Percentiles rank a stretch among this genome's conserved stretches.
Evolutionary conservation across 2,329 filamentous ascomycete species (phyloP).

Genomic region (Aspergillus piperis): DNA sequence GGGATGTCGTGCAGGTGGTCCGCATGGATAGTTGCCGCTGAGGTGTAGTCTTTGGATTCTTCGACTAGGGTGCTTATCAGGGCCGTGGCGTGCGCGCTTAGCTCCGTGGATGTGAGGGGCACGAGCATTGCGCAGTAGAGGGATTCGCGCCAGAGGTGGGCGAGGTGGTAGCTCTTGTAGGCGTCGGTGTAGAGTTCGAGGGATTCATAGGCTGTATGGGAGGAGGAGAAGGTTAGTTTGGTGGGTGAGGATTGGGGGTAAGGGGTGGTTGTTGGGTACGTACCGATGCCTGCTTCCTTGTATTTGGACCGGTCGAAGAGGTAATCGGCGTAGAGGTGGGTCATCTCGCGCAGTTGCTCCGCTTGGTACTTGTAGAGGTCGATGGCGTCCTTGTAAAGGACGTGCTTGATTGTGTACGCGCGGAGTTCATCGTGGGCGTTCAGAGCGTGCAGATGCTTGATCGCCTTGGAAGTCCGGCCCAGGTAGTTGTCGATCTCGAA

Average conservation of each 20-base stretch:
- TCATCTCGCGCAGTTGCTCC: slow-evolving; percentile 66
- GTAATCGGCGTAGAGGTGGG: slow-evolving; percentile 74
- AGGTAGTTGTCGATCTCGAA: slow-evolving; percentile 91
- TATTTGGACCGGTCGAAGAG: slow-evolving; percentile 74
- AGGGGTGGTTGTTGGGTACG: slow-evolving; percentile 12
- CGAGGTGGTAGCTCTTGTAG: slow-evolving; percentile 78
- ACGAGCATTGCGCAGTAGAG: slow-evolving; percentile 75
- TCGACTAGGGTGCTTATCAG: slow-evolving; percentile 80
- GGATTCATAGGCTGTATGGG: slow-evolving; percentile 71
- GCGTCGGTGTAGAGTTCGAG: slow-evolving; percentile 73
- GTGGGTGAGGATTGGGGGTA: neutral
- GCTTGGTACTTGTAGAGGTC: slow-evolving; percentile 81
- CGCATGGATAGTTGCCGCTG: slow-evolving; percentile 76
- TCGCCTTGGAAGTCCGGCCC: slow-evolving; percentile 71
- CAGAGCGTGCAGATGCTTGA: slow-evolving; percentile 72
- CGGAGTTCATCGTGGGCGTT: slow-evolving; percentile 76
- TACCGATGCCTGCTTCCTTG: slow-evolving; percentile 77
- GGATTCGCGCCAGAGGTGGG: slow-evolving; percentile 88
- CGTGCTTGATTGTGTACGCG: slow-evolving; percentile 75
- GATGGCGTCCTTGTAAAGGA: slow-evolving; percentile 75
- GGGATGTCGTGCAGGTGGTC: slow-evolving; percentile 77
- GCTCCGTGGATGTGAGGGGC: slow-evolving; percentile 60
- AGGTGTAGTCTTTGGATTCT: slow-evolving; percentile 73
- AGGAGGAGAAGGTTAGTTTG: neutral
- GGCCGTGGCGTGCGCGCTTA: slow-evolving; percentile 68